A percentile compares a stretch with the other conserved stretches of the same genome.
Evolutionary conservation across 2,329 filamentous ascomycete genomes (phyloP).

Genomic region (Botrytis deweyae): DNA sequence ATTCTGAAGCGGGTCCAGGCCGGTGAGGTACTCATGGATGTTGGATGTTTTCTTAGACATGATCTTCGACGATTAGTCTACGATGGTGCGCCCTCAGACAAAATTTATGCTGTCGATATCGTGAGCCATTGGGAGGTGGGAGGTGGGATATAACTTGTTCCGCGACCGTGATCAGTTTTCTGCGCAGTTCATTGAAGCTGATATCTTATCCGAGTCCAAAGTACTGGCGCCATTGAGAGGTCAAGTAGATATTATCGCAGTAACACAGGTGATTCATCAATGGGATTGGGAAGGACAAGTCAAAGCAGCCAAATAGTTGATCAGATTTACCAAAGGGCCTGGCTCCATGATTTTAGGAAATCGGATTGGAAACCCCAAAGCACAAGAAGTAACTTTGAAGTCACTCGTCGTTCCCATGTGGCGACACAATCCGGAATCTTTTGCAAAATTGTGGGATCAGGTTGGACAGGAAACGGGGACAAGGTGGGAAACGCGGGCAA

Average conservation of each 20-base stretch:
- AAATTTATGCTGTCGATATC: slow-evolving; percentile 39
- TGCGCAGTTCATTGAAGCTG: slow-evolving; percentile 39
- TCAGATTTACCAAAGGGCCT: slow-evolving; percentile 16
- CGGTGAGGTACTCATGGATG: slow-evolving; percentile 25
- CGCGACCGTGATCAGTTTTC: slow-evolving; percentile 38
- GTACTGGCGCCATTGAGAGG: slow-evolving; percentile 41
- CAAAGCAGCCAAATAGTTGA: slow-evolving; percentile 19
- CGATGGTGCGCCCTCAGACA: slow-evolving; percentile 40
- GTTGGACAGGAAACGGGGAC: slow-evolving; percentile 22
- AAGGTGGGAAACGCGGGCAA: slow-evolving; percentile 19
- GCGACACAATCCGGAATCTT: slow-evolving; percentile 20
- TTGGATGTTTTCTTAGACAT: slow-evolving; percentile 42
- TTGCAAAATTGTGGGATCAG: slow-evolving; percentile 21
- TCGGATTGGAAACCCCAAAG: slow-evolving; percentile 18
- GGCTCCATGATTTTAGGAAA: slow-evolving; percentile 20
- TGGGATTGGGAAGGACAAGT: slow-evolving; percentile 44
- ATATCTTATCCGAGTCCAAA: slow-evolving; percentile 30
- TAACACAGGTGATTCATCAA: slow-evolving; percentile 46
- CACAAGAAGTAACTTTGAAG: slow-evolving; percentile 9
- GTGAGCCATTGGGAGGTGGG: slow-evolving; percentile 38
- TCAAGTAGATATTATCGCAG: slow-evolving; percentile 44
- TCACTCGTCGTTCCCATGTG: slow-evolving; percentile 14
- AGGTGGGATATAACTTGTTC: slow-evolving; percentile 43
- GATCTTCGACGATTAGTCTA: slow-evolving; percentile 41
- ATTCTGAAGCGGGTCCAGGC: slow-evolving; percentile 26